Evolutionary conservation across 257 asterid species (phyloP), one percentile per base, ranked within the genome.

Genomic region (Scutellaria galericulata): DNA sequence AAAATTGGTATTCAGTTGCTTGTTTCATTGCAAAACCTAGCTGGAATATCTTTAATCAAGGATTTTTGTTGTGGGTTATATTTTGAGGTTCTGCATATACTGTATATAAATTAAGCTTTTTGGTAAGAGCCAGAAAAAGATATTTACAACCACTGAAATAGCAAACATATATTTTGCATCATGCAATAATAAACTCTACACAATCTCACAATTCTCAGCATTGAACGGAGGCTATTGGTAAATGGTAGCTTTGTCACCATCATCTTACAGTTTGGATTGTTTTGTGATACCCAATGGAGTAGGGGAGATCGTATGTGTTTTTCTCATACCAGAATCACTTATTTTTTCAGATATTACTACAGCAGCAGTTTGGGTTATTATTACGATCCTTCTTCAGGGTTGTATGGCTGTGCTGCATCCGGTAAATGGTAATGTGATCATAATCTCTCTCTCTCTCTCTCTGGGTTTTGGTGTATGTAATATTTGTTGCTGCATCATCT

Each of bases 331-430:
- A 5, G 8, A 51, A 13, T 68, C 62, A 12, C 72, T 66, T 48
- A 1, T 24, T 56, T 66, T 55, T 56, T 61, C 92, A 94, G 97
- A 62, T 95, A 92, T 83, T 95, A 95, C 82, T 95, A 95, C 79
- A 95, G 92, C 72, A 83, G 91, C 92, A 92, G 85, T 74, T 84
- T 75, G 77, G 99, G 99, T 57, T 90, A 95, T 77, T 95, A 92
- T 65, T 95, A 95, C 24, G 99, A 95, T 76, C 93, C 99, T 40
- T 83, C 96, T 54, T 81, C 98, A 0, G 96, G 98, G 72, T 81
- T 88, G 11, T 95, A 90, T 65, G 90, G 96, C 83, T 61, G 71
- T 80, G 99, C 99, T 39, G 80, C 93, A 58, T 78, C 98, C 24
- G 97, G 98, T 60, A 86, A 85, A 84, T 95, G 99, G 98, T 95